Evolutionary conservation across 2,329 filamentous ascomycete species (phyloP).

Genomic region (Dothideomycetes sp.): DNA sequence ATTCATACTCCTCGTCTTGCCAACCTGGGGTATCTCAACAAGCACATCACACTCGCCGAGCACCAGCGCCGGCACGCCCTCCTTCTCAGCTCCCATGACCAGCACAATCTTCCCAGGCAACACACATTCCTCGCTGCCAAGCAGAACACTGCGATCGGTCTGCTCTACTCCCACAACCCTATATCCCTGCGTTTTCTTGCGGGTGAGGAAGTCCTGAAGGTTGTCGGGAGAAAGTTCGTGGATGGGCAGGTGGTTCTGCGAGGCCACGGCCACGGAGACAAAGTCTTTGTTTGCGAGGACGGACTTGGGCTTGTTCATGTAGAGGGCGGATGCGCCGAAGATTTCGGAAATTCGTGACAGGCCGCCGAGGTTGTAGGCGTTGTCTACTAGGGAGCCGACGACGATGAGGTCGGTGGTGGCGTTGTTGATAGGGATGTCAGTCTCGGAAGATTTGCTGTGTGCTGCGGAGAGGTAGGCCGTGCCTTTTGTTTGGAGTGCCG

Average conservation of each 20-base stretch:
- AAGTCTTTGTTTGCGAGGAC: slow-evolving; percentile 37
- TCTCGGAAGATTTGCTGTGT: slow-evolving; percentile 14
- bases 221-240: slow-evolving; percentile 17
- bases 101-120: slow-evolving; percentile 25
- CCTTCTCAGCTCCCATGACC: slow-evolving; percentile 40
- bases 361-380: slow-evolving; percentile 39
- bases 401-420: slow-evolving; percentile 30
- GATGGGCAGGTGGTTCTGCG: slow-evolving; percentile 38
- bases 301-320: slow-evolving; percentile 28
- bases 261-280: slow-evolving; percentile 37
- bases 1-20: slow-evolving; percentile 43
- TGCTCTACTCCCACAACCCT: slow-evolving; percentile 44
- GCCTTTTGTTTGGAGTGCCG: slow-evolving; percentile 40
- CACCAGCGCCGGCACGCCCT: slow-evolving; percentile 37
- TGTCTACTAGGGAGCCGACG: slow-evolving; percentile 39
- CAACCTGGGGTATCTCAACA: slow-evolving; percentile 41
- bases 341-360: slow-evolving; percentile 40
- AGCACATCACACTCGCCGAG: slow-evolving; percentile 38
- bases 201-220: slow-evolving; percentile 25
- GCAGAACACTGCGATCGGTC: slow-evolving; percentile 36
- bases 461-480: slow-evolving; percentile 29
- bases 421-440: slow-evolving; percentile 12
- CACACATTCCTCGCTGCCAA: slow-evolving; percentile 24
- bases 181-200: slow-evolving; percentile 35
- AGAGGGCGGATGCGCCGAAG: slow-evolving; percentile 36